Evolutionary conservation across 352 stramenopile genomes (phyloP), one percentile per base, ranked within the genome.

Genomic region (Pythium volutum): DNA sequence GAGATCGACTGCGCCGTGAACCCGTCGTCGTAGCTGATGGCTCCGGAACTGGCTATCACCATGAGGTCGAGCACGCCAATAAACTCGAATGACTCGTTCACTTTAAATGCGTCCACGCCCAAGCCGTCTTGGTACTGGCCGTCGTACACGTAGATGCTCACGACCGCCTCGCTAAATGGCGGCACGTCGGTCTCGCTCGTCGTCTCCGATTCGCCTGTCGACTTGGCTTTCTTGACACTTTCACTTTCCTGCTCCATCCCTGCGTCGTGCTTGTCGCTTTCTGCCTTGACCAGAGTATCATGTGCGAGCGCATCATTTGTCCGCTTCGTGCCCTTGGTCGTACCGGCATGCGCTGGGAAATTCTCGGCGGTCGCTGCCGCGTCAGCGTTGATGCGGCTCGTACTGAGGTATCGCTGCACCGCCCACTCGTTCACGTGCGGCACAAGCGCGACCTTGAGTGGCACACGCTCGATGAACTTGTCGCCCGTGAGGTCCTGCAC

Each of bases 31-130:
- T 66, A 62, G 20, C 31, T 67, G 36, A 74, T 67, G 2, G 20
- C 38, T 2, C 29, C 46, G 3, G 75, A 53, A 2, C 38, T 29
- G 50, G 67, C 71, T 0, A 78, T 45, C 3, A 89, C 76, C 48
- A 84, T 72, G 18, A 92, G 55, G 55, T 94, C 84, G 26, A 92
- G 66, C 18, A 89, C 75, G 14, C 82, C 84, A 3, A 88, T 67
- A 58, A 94, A 94, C 55, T 94, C 84, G 29, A 92, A 94, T 16
- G 81, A 73, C 52, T 91, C 80, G 69, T 94, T 94, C 47, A 94
- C 82, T 57, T 85, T 89, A 58, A 91, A 94, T 5, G 66, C 69
- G 45, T 87, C 75, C 29, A 88, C 31, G 3, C 59, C 34, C 4
- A 77, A 56, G 47, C 74, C 69, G 29, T 73, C 69, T 22, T 70